A percentile compares a stretch with the other conserved stretches of the same genome.
phyloP scores from a whole-genome alignment of 352 stramenopile genomes.

The Plasmopara halstedii region DNA sequence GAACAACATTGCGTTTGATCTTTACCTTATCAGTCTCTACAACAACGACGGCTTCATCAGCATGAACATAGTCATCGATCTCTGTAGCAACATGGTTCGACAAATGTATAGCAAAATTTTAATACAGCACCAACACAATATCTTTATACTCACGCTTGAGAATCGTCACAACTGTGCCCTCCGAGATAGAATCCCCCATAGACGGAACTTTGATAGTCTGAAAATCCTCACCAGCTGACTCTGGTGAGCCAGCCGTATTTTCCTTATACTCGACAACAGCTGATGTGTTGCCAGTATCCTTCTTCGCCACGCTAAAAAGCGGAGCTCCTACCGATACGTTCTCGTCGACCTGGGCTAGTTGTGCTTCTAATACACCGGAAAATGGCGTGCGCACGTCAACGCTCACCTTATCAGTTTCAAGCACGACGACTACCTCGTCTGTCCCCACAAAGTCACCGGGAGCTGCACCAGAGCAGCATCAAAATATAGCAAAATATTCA shows the following conservation, averaged over 20 bases:
- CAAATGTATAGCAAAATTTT: not conserved
- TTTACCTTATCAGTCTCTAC: constrained; percentile 98
- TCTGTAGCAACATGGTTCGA: constrained; percentile 25
- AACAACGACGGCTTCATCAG: constrained; percentile 94
- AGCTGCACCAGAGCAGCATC: constrained; percentile 18
- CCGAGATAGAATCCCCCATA: constrained; percentile 96
- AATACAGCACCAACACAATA: not conserved
- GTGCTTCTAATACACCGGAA: constrained; percentile 86
- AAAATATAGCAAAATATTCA: not conserved
- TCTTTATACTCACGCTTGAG: constrained; percentile 47
- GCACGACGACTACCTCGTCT: constrained; percentile 95
- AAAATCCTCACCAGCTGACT: constrained; percentile 29
- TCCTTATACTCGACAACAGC: constrained; percentile 12
- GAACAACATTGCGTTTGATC: too few species aligned
- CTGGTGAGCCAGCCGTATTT: constrained; percentile 10
- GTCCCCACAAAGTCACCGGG: constrained; percentile 90
- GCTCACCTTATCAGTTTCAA: constrained; percentile 99
- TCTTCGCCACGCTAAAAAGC: constrained; percentile 80
- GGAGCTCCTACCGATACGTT: constrained; percentile 93
- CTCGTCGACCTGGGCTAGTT: constrained; percentile 90
- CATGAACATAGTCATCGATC: constrained; percentile 92
- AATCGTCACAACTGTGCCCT: constrained; percentile 94
- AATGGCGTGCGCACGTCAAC: constrained; percentile 89
- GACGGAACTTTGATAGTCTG: constrained; percentile 82
- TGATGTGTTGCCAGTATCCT: constrained; percentile 18